Base-by-base conservation (phyloP, 441 rosid genomes). In the Theobroma grandiflorum region DNA sequence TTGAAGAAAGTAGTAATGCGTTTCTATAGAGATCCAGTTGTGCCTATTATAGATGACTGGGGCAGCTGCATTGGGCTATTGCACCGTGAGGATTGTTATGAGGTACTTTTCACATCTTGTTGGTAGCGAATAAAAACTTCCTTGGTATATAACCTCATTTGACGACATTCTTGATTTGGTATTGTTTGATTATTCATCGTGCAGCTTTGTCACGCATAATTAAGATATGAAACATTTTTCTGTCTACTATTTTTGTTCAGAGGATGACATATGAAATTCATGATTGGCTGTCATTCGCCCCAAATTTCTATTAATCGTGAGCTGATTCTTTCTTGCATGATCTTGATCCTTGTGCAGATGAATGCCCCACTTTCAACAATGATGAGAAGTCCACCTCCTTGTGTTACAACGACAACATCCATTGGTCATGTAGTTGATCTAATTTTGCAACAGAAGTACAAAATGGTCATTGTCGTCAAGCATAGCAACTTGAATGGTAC, bases 311-410 rank as follows among this genome's bases (percentile, higher is more conserved):
- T 22, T 64, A 4, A 40, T 61, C 26, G 14, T 45, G 31, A 65
- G 71, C 75, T 80, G 64, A 55, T 79, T 71, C 50, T 43, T 26
- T 35, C 31, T 76, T 67, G 47, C 71, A 43, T 69, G 16, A 72
- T 65, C 16, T 43, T 45, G 49, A 6, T 45, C 62, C 31, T 71
- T 66, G 65, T 81, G 88, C 87, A 92, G 97, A 86, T 94, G 84
- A 81, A 92, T 73, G 93, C 89, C 33, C 85, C 89, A 5, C 84
- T 94, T 66, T 70, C 55, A 43, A 81, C 89, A 68, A 85, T 92
- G 97, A 94, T 91, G 95, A 91, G 93, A 86, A 91, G 93, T 73
- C 93, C 91, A 0, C 90, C 93, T 62, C 93, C 92, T 52, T 87
- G 85, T 43, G 93, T 92, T 81, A 83, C 90, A n/a, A 85, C 89